A percentile compares a stretch with the other conserved stretches of the same genome.
Evolutionary conservation across 2,329 filamentous ascomycete genomes (phyloP).

Genomic region (Alternaria angustiovoidea): DNA sequence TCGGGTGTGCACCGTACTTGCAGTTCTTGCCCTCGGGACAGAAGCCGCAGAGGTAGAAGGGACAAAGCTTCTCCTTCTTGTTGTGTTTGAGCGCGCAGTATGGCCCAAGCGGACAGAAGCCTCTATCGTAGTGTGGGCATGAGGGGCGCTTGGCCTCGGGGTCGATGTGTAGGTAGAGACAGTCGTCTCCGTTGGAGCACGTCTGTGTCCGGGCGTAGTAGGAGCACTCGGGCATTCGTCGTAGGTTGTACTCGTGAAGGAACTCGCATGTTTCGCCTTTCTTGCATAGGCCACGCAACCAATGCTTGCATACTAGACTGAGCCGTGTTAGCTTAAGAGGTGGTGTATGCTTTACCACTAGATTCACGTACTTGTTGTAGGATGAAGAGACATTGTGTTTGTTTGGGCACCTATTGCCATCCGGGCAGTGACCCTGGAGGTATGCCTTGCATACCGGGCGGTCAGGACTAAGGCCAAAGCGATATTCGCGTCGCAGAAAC

Average conservation of each 20-base stretch:
- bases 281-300: slow-evolving; percentile 95
- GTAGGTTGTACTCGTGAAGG: slow-evolving; percentile 96
- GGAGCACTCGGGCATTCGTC: slow-evolving; percentile 98
- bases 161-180: slow-evolving; percentile 89
- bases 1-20: slow-evolving; percentile 81
- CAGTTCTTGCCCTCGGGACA: slow-evolving; percentile 85
- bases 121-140: slow-evolving; percentile 86
- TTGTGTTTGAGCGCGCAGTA: slow-evolving; percentile 89
- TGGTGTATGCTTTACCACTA: not conserved
- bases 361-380: slow-evolving; percentile 66
- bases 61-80: slow-evolving; percentile 75
- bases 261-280: slow-evolving; percentile 98
- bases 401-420: slow-evolving; percentile 84
- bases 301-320: slow-evolving; percentile 95
- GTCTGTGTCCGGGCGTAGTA: slow-evolving; percentile 94
- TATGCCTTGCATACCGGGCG: slow-evolving; percentile 84
- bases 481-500: slow-evolving; percentile 83
- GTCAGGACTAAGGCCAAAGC: slow-evolving; percentile 77
- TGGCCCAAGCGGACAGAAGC: slow-evolving; percentile 92
- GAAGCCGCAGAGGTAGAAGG: slow-evolving; percentile 90
- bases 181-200: slow-evolving; percentile 97
- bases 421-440: slow-evolving; percentile 83
- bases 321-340: slow-evolving; percentile 16
- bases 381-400: slow-evolving; percentile 72
- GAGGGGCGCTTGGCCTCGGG: slow-evolving; percentile 71